Conservation (phyloP, 257 asterid species). For the Nemophila menziesii region DNA sequence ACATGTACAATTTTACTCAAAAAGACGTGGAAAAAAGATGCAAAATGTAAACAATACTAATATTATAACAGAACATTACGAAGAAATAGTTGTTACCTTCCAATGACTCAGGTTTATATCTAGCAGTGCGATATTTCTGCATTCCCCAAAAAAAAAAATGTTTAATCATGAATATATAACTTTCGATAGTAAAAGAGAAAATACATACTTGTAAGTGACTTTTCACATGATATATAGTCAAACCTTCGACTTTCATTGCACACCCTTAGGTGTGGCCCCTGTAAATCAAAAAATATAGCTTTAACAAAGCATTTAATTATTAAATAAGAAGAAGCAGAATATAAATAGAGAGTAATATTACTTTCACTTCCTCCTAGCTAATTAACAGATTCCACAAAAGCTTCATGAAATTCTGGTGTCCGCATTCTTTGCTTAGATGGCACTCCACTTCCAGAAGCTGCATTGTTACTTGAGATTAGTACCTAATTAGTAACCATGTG, state of each 20-base stretch:
- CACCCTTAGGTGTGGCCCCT: slow-evolving; percentile 81
- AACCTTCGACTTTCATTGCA: slow-evolving; percentile 23
- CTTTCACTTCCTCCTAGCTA: slow-evolving; percentile 96
- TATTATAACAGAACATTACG: no score
- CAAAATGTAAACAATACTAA: no score
- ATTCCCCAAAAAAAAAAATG: slow-evolving; percentile 3
- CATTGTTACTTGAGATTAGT: no score
- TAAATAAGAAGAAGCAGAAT: not conserved
- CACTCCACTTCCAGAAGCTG: slow-evolving; percentile 55
- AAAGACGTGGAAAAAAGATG: no score
- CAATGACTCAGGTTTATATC: slow-evolving; percentile 12
- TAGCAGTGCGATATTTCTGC: slow-evolving; percentile 14
- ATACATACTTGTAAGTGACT: slow-evolving; percentile 26
- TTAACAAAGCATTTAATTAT: not conserved
- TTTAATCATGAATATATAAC: not conserved
- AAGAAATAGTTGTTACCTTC: slow-evolving; percentile 9
- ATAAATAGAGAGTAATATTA: slow-evolving; percentile 21
- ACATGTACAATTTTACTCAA: no score
- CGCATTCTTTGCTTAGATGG: slow-evolving; percentile 81
- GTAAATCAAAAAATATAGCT: slow-evolving; percentile 12
- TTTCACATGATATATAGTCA: slow-evolving; percentile 32
- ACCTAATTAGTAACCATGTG: no score
- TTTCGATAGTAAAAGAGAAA: not conserved
- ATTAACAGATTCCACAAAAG: slow-evolving; percentile 76
- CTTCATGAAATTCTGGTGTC: slow-evolving; percentile 80